These are phyloP conservation scores for Adansonia madagascariensis DNA, from an alignment of 441 rosid species.

Conservation along the genomic window DNA sequence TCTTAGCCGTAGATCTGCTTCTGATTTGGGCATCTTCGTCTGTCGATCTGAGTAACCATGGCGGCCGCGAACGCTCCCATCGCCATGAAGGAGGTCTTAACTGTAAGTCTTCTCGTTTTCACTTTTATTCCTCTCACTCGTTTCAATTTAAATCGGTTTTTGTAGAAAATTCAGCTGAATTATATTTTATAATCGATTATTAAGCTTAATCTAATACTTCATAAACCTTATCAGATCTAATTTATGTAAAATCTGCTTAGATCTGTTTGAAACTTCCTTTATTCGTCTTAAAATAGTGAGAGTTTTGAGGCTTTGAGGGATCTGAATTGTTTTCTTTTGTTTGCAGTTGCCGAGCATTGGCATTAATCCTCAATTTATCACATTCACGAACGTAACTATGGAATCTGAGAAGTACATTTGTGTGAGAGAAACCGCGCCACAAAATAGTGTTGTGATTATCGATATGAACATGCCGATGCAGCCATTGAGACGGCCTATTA, in stretches of 20 bases:
- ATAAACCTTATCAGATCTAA: conserved; percentile 28
- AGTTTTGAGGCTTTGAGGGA: conserved; percentile 28
- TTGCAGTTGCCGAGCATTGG: conserved; percentile 68
- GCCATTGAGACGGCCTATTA: conserved; percentile 93
- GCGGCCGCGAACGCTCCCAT: conserved; percentile 73
- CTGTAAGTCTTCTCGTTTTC: conserved; percentile 45
- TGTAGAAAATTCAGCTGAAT: conserved; percentile 32
- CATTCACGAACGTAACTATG: conserved; percentile 88
- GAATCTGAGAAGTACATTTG: conserved; percentile 66
- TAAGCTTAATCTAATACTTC: conserved; percentile 14
- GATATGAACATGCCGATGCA: conserved; percentile 96
- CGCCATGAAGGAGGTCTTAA: conserved; percentile 68
- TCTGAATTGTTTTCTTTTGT: conserved; percentile 32
- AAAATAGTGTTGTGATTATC: conserved; percentile 90
- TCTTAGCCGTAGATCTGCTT: conserved; percentile 56
- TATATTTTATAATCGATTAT: conserved; percentile 4
- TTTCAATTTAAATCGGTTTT: conserved; percentile 17
- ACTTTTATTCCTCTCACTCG: neutral
- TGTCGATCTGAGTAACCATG: conserved; percentile 59
- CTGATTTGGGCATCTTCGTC: conserved; percentile 34
- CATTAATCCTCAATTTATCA: conserved; percentile 84
- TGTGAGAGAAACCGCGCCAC: conserved; percentile 92
- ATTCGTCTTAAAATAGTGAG: conserved; percentile 26
- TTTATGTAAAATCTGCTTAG: conserved; percentile 26
- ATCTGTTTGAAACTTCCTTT: conserved; percentile 36